Conservation (phyloP, 257 asterid genomes). For the Solanum chmielewskii region DNA sequence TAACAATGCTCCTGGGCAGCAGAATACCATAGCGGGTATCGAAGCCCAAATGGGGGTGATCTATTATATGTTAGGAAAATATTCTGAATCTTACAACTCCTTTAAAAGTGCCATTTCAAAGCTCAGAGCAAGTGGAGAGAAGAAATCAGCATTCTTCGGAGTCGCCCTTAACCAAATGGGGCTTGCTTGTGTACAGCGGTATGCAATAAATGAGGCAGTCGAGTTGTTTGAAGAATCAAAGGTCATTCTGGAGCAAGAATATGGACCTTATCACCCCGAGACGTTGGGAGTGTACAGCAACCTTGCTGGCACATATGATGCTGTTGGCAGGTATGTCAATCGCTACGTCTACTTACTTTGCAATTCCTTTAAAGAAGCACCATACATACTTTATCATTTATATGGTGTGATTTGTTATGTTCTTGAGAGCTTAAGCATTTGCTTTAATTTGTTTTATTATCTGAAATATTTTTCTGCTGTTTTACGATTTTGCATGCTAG, state of each 20-base stretch:
- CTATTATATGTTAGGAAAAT: slow-evolving; percentile 70
- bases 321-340: slow-evolving; percentile 70
- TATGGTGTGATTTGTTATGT: not conserved
- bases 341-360: not conserved
- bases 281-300: slow-evolving; percentile 94
- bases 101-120: slow-evolving; percentile 49
- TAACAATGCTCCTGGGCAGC: slow-evolving; percentile 82
- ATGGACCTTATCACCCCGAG: slow-evolving; percentile 83
- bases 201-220: slow-evolving; percentile 69
- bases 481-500: not conserved
- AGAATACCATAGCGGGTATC: slow-evolving; percentile 71
- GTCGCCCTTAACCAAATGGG: slow-evolving; percentile 94
- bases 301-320: slow-evolving; percentile 94
- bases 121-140: slow-evolving; percentile 84
- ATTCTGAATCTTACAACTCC: slow-evolving; percentile 55
- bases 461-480: not conserved
- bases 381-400: not conserved
- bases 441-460: not conserved
- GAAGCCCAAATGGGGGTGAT: slow-evolving; percentile 96
- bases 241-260: slow-evolving; percentile 76
- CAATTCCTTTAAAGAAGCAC: not conserved
- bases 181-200: slow-evolving; percentile 77
- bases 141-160: slow-evolving; percentile 89
- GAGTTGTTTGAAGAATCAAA: slow-evolving; percentile 87
- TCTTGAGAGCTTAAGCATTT: not conserved